Base-by-base conservation (phyloP, 1,284 basidiomycete species). In the Cutaneotrichosporon sp. region DNA sequence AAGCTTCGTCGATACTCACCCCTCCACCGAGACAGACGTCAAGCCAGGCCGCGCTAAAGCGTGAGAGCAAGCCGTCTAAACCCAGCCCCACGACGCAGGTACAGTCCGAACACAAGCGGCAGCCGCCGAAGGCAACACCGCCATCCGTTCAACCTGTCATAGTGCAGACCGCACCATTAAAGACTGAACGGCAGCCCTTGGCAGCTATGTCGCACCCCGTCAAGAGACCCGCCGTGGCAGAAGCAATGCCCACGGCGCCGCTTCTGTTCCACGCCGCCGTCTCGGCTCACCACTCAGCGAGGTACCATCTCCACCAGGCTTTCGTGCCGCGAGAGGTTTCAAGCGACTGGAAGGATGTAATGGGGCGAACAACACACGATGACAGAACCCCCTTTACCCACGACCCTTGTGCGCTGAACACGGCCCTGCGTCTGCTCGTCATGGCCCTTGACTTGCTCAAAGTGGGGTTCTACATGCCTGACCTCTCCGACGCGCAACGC, bases 251-350 rank as follows among this genome's bases (percentile, higher is more conserved):
- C 24, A 27, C 29, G 1, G 26, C 47, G 4, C 52, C 64, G 7
- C 46, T 68, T 22, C 57, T 73, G 3, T 71, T 65, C 47, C 63
- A 71, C 50, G 39, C 59, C 9, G 69, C 71, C 4, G 17, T 61
- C 5, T 47, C 59, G 3, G 66, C 71, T 11, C 67, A 70, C 54
- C 43, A 49, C 19, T 55, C 61, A 3, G 57, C 68, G 10, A 44
- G 49, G 12, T 42, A 17, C 3, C 68, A 70, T 47, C 51, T 66
- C n/a, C 64, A 64, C 39, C 70, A 73, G 56, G 59, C 60, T 1
- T 71, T 69, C 38, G 52, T 73, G 7, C 71, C 69, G 2, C 26
- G 54, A 19, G 41, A 16, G 16, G 45, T 52, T 19, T 9, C 35
- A n/a, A n/a, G 49, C 41, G 19, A 33, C 12, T 24, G 25, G 17